Conservation (phyloP, 495 filamentous ascomycete genomes). For the Penicillium longicatenatum region DNA sequence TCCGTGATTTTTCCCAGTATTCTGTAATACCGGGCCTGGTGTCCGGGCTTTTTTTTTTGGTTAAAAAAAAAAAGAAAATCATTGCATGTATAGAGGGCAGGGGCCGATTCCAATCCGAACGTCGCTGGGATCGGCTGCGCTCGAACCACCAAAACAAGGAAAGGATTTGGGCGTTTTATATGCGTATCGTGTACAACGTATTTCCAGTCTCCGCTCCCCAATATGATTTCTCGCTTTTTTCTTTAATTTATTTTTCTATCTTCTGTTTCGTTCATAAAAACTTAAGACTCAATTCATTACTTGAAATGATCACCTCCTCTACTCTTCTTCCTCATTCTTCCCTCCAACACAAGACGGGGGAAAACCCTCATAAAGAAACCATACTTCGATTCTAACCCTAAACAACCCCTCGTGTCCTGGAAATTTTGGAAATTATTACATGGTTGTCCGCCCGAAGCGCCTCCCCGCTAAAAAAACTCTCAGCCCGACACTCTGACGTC, state of each 20-base stretch:
- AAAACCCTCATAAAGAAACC: too few relatives aligned
- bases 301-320: background rate
- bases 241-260: background rate
- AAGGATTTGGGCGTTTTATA: slow-evolving; percentile 12
- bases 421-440: background rate
- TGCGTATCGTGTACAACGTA: slow-evolving; percentile 18
- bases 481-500: slow-evolving; percentile 16
- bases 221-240: background rate
- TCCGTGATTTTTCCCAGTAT: background rate
- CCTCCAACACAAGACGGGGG: too few relatives aligned
- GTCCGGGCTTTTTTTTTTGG: background rate
- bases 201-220: slow-evolving; percentile 18
- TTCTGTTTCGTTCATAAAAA: background rate
- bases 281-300: background rate
- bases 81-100: background rate
- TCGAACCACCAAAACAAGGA: slow-evolving; percentile 15
- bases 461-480: slow-evolving; percentile 15
- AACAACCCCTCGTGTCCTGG: too few relatives aligned
- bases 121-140: slow-evolving; percentile 5
- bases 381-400: too few relatives aligned
- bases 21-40: background rate
- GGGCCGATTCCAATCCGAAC: slow-evolving; percentile 3
- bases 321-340: background rate
- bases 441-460: slow-evolving; percentile 10
- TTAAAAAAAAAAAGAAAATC: slow-evolving; percentile 1